Conservation (phyloP, 2,329 filamentous ascomycete species). For the Colletotrichum endophyticum region DNA sequence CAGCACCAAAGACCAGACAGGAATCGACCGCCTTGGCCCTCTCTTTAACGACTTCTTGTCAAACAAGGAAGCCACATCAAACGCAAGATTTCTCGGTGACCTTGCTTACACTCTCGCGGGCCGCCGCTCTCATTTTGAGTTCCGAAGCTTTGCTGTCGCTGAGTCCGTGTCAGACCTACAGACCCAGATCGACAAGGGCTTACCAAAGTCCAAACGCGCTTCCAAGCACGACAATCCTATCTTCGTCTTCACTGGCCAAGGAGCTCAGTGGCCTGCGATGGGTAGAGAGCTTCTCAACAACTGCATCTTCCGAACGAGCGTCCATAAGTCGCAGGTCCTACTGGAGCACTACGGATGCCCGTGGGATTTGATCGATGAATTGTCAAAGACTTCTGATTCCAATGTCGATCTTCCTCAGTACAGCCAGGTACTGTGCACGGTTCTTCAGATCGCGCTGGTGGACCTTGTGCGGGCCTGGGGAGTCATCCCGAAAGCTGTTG, state of each 20-base stretch:
- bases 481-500: conserved; percentile 26
- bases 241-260: conserved; percentile 41
- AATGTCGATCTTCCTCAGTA: neutral
- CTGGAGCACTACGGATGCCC: neutral
- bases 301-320: neutral
- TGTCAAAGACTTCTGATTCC: neutral
- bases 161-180: neutral
- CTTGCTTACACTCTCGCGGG: neutral
- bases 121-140: neutral
- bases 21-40: neutral
- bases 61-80: neutral
- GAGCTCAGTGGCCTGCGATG: conserved; percentile 40
- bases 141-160: neutral
- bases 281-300: conserved; percentile 30
- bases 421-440: conserved; percentile 47
- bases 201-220: neutral
- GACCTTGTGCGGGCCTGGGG: conserved; percentile 47
- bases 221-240: neutral
- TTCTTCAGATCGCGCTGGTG: conserved; percentile 51
- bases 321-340: neutral
- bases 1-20: neutral
- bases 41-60: neutral
- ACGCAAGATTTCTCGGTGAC: neutral
- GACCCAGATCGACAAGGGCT: neutral
- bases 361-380: neutral